These are phyloP conservation scores for Fraxinus sp. DNA, from an alignment of 305 asterid genomes.

Conservation along the genomic window DNA sequence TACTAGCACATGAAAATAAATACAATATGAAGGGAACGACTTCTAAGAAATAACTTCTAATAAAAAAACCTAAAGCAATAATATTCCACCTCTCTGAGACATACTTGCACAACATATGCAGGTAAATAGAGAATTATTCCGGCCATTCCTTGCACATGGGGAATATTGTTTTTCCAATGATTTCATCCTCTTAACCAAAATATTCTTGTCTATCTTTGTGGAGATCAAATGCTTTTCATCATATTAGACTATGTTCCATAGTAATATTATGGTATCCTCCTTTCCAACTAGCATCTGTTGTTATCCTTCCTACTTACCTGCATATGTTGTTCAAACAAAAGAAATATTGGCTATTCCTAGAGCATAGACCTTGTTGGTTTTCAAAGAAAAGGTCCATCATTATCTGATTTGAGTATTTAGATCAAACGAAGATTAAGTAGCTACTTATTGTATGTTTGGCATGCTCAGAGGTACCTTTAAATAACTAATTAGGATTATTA, in stretches of 20 bases:
- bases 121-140: not conserved
- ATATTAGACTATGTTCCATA: not conserved
- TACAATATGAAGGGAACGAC: not conserved
- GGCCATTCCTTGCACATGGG: not conserved
- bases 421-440: not conserved
- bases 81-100: not conserved
- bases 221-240: not conserved
- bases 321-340: not conserved
- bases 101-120: constrained; percentile 5
- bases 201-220: not conserved
- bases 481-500: not conserved
- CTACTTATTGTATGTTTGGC: not conserved
- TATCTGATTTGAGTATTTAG: not conserved
- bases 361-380: not conserved
- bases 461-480: not conserved
- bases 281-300: not conserved
- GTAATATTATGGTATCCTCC: not conserved
- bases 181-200: not conserved
- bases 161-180: not conserved
- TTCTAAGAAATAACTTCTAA: not conserved
- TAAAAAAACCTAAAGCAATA: not conserved
- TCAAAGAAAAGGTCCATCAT: not conserved
- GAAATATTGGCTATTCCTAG: not conserved
- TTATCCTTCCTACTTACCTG: not conserved
- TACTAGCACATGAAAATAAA: constrained; percentile 1